Evolutionary conservation across 129 eudicot species (phyloP).

Genomic region (Escallonia rubra): DNA sequence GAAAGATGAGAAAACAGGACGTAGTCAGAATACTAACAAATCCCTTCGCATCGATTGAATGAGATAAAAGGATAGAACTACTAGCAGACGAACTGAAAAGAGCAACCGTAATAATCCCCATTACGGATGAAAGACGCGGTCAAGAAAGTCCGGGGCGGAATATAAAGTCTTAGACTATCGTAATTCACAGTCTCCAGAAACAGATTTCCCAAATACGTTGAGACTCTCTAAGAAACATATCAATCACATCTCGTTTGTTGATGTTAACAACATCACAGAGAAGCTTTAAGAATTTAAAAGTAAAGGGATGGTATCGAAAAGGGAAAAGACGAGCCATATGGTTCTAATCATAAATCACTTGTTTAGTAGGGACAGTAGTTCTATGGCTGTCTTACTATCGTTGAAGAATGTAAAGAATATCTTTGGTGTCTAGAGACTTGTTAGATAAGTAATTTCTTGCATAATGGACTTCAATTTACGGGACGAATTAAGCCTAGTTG

Average conservation of each 20-base stretch:
- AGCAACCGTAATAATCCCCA: neutral
- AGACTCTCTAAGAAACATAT: too few species aligned
- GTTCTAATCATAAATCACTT: too few species aligned
- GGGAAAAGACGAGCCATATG: too few species aligned
- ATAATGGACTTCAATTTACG: neutral
- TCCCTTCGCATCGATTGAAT: slow-evolving; percentile 1
- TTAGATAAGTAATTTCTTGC: too few species aligned
- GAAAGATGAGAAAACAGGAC: slow-evolving; percentile 12
- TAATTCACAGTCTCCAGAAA: neutral
- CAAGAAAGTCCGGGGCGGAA: neutral
- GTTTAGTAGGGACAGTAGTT: too few species aligned
- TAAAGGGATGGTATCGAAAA: too few species aligned
- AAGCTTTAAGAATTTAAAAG: too few species aligned
- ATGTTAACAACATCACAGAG: too few species aligned
- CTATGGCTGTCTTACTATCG: too few species aligned
- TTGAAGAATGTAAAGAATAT: too few species aligned
- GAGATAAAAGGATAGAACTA: slow-evolving; percentile 2
- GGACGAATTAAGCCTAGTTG: neutral
- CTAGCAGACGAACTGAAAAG: neutral
- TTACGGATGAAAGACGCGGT: neutral
- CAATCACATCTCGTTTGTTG: too few species aligned
- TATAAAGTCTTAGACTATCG: neutral
- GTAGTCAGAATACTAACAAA: slow-evolving; percentile 17
- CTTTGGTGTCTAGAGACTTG: too few species aligned
- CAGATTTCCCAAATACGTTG: neutral